phyloP scores from a whole-genome alignment of 345 rosid species.

The Eucalyptus cladocalyx region DNA sequence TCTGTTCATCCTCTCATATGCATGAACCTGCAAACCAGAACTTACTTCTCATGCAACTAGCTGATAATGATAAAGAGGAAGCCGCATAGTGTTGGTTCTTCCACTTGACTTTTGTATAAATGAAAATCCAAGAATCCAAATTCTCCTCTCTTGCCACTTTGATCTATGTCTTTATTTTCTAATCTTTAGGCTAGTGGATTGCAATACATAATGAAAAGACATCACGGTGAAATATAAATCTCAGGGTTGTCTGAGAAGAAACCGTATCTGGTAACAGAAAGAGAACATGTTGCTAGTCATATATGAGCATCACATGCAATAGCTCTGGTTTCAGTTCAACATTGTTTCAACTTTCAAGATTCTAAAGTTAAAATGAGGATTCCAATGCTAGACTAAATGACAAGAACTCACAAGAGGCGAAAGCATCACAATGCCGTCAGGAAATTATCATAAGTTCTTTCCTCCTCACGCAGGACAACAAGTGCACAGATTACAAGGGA shows the following conservation, averaged over 20 bases:
- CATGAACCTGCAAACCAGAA: slow-evolving; percentile 47
- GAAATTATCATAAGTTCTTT: not conserved
- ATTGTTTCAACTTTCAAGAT: not conserved
- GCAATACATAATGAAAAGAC: not conserved
- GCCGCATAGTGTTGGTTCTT: not conserved
- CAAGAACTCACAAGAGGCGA: not conserved
- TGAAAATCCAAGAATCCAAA: not conserved
- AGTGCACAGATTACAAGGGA: not conserved
- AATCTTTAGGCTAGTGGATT: not conserved
- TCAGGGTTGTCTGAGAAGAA: not conserved
- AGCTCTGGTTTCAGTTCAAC: not conserved
- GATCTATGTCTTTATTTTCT: not conserved
- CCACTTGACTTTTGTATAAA: not conserved
- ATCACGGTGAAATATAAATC: not conserved
- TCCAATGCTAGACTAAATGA: not conserved
- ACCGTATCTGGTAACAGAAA: not conserved
- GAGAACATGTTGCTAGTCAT: not conserved
- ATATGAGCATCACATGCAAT: not conserved
- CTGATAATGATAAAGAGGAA: not conserved
- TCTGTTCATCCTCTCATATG: slow-evolving; percentile 82
- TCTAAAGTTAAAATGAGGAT: not conserved
- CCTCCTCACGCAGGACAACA: not conserved
- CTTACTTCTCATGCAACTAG: not conserved
- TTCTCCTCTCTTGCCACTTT: not conserved
- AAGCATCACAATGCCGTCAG: not conserved